Evolutionary conservation across 78 protist genomes (phyloP).

Genomic region (Tieghemostelium lacteum): DNA sequence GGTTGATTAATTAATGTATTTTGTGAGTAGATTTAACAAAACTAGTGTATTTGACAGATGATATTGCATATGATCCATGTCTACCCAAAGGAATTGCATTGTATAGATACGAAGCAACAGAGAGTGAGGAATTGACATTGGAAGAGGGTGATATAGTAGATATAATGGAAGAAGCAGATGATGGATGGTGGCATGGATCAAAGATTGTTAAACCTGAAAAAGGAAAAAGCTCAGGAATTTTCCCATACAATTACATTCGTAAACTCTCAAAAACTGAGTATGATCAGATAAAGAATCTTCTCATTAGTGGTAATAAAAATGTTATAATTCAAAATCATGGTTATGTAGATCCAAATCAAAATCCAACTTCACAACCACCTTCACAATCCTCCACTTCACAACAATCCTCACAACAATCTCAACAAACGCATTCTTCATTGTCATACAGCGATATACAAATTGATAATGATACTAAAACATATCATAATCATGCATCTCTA

Average conservation of each 20-base stretch:
- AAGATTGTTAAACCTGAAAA: neutral
- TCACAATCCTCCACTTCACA: no score
- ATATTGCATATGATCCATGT: neutral
- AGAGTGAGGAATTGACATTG: constrained; percentile 43
- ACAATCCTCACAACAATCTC: neutral
- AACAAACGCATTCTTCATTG: neutral
- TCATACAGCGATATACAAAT: neutral
- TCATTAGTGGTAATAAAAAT: neutral
- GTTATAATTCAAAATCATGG: neutral
- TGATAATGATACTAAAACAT: neutral
- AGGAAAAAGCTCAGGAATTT: constrained; percentile 21
- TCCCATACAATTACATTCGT: constrained; percentile 49
- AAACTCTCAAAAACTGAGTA: constrained; percentile 17
- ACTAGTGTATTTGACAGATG: neutral
- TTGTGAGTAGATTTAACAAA: neutral
- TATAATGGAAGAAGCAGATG: constrained; percentile 52
- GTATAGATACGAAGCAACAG: constrained; percentile 53
- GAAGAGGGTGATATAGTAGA: constrained; percentile 68
- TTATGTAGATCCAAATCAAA: neutral
- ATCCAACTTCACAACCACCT: neutral
- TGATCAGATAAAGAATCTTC: neutral
- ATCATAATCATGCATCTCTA: constrained; percentile 42
- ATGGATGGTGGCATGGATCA: constrained; percentile 74
- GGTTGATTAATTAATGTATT: no score
- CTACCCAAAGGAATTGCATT: constrained; percentile 58